These are phyloP conservation scores for Rubia yunnanensis DNA, from an alignment of 257 asterid genomes.

Conservation along the genomic window DNA sequence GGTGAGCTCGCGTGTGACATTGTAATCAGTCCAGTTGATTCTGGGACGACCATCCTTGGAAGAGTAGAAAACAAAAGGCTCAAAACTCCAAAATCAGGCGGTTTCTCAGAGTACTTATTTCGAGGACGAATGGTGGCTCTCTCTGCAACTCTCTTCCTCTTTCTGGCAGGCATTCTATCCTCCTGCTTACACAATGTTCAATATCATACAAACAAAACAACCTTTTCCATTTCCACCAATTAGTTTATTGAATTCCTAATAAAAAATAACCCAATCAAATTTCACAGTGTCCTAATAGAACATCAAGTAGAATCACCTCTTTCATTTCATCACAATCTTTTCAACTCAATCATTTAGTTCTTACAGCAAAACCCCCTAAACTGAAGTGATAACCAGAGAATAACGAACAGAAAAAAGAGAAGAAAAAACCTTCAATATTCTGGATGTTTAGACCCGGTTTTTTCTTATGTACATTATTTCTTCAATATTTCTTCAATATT, in stretches of 20 bases:
- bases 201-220: not conserved
- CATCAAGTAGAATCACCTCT: not conserved
- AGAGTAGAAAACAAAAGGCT: constrained; percentile 50
- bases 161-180: constrained; percentile 45
- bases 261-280: not conserved
- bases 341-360: too few species aligned
- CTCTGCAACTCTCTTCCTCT: constrained; percentile 49
- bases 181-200: not conserved
- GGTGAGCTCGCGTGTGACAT: constrained; percentile 84
- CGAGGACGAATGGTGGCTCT: constrained; percentile 50
- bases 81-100: constrained; percentile 61
- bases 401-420: not conserved
- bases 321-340: too few species aligned
- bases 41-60: constrained; percentile 53
- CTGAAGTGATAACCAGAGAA: not conserved
- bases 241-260: not conserved
- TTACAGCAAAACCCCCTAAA: not conserved
- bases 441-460: too few species aligned
- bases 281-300: too few species aligned
- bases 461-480: too few species aligned
- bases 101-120: constrained; percentile 63
- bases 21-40: constrained; percentile 90
- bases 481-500: too few species aligned
- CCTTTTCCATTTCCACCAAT: not conserved
- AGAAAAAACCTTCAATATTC: too few species aligned